Percentiles rank a stretch among this genome's conserved stretches.
These are phyloP conservation scores for Cystobasidium sp. DNA, from an alignment of 1,284 basidiomycete genomes.

Conservation along the genomic window DNA sequence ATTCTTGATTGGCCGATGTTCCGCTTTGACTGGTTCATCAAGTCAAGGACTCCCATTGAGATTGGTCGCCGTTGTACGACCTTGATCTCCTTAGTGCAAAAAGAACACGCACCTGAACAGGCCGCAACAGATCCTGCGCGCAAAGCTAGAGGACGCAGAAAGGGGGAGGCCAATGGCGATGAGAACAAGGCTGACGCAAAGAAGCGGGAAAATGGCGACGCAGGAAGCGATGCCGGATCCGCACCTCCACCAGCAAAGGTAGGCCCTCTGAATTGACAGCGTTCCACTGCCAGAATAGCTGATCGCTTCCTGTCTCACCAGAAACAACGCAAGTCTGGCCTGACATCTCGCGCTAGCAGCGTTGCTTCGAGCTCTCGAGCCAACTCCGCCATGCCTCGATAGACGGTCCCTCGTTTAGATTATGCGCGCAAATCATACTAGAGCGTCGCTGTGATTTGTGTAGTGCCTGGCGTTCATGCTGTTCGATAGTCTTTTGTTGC, in stretches of 20 bases:
- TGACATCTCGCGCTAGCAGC: slow-evolving; percentile 18
- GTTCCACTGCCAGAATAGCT: too few relatives aligned
- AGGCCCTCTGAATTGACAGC: background rate
- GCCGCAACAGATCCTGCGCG: slow-evolving; percentile 57
- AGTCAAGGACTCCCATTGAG: slow-evolving; percentile 89
- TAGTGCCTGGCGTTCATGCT: too few relatives aligned
- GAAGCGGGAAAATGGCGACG: slow-evolving; percentile 40
- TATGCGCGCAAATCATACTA: background rate
- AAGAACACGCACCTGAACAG: slow-evolving; percentile 65
- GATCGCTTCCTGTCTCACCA: background rate
- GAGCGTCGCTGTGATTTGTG: too few relatives aligned
- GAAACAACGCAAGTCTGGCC: slow-evolving; percentile 27
- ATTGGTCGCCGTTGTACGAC: slow-evolving; percentile 88
- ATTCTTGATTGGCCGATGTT: slow-evolving; percentile 96
- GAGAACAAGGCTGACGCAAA: slow-evolving; percentile 3
- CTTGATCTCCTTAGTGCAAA: slow-evolving; percentile 85
- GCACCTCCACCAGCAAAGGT: slow-evolving; percentile 31
- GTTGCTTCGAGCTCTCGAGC: slow-evolving; percentile 15
- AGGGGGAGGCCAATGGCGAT: slow-evolving; percentile 12
- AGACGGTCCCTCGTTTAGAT: background rate
- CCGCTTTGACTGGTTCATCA: slow-evolving; percentile 74
- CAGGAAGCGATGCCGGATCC: slow-evolving; percentile 33
- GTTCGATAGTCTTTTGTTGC: too few relatives aligned
- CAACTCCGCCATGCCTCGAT: slow-evolving; percentile 12
- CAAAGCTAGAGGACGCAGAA: slow-evolving; percentile 32